Conservation (phyloP, 192 early-diverging fungal genomes). For the Dimargaris xerosporica region DNA sequence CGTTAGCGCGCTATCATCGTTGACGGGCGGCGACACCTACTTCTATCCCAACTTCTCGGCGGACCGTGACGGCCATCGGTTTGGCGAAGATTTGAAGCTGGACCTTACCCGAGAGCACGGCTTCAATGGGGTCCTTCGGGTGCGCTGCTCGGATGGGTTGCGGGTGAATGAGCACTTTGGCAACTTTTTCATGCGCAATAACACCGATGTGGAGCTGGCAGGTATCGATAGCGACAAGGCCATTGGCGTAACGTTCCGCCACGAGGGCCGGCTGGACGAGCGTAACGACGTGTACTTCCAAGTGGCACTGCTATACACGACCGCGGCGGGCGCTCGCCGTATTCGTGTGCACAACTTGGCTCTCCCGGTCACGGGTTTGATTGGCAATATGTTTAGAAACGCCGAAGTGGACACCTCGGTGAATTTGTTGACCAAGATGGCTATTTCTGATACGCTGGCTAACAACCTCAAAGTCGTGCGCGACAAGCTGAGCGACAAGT, state of each 20-base stretch:
- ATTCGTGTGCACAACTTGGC: conserved; percentile 86
- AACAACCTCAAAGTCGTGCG: conserved; percentile 52
- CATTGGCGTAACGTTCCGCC: conserved; percentile 63
- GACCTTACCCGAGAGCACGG: conserved; percentile 66
- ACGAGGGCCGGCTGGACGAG: conserved; percentile 84
- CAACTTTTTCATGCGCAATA: conserved; percentile 85
- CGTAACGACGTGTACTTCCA: conserved; percentile 74
- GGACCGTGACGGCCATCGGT: conserved; percentile 48
- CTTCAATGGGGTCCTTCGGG: conserved; percentile 70
- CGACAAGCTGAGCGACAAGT: conserved; percentile 69
- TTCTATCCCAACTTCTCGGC: conserved; percentile 72
- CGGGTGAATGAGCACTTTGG: conserved; percentile 78
- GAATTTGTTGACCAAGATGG: conserved; percentile 70
- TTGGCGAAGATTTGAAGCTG: conserved; percentile 56
- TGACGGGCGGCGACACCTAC: conserved; percentile 81
- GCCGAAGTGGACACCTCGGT: conserved; percentile 88
- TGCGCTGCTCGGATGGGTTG: conserved; percentile 83
- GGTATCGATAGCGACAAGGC: conserved; percentile 75
- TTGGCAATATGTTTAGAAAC: conserved; percentile 72
- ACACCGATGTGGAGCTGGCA: conserved; percentile 82
- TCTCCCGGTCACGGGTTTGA: conserved; percentile 50
- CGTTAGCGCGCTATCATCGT: conserved; percentile 46
- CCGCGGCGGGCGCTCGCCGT: conserved; percentile 66
- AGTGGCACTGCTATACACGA: conserved; percentile 89
- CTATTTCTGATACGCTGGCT: conserved; percentile 53